Evolutionary conservation across 106 monocot species (phyloP).

Genomic region (Acorus gramineus): DNA sequence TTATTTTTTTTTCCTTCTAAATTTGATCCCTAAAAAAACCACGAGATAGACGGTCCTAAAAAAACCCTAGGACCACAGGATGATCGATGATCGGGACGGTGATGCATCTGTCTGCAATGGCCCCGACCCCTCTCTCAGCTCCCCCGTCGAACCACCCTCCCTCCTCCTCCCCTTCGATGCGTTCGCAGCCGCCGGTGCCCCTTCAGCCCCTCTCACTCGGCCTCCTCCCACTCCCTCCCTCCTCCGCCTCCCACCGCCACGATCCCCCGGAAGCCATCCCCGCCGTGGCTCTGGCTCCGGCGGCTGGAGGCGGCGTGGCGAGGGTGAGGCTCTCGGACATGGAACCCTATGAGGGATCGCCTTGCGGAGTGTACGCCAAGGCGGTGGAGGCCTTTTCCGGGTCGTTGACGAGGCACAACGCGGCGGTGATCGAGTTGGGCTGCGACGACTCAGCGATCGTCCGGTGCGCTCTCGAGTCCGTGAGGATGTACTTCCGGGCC

Average conservation of each 20-base stretch:
- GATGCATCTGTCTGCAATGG: constrained; percentile 11
- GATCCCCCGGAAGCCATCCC: neutral
- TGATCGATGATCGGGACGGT: constrained; percentile 26
- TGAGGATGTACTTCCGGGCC: constrained; percentile 57
- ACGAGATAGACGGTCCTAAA: too few relatives aligned
- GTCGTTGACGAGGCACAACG: constrained; percentile 61
- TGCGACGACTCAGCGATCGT: constrained; percentile 43
- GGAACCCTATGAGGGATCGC: constrained; percentile 53
- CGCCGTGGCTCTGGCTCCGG: neutral
- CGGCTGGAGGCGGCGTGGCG: constrained; percentile 10
- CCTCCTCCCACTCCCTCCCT: constrained; percentile 11
- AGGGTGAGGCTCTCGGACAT: constrained; percentile 53
- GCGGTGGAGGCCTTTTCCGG: constrained; percentile 56
- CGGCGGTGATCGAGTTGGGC: constrained; percentile 60
- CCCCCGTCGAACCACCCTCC: neutral
- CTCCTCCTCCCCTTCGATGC: neutral
- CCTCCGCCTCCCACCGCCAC: neutral
- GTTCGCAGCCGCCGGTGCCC: constrained; percentile 7
- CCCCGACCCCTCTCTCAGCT: constrained; percentile 6
- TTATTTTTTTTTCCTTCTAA: too few relatives aligned
- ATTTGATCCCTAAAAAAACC: too few relatives aligned
- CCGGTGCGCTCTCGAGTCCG: constrained; percentile 68
- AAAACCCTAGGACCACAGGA: constrained; percentile 2
- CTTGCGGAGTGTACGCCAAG: constrained; percentile 19
- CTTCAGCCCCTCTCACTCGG: constrained; percentile 17